These are phyloP conservation scores for Larix sibirica DNA, from an alignment of 83 land plant species.

Conservation along the genomic window DNA sequence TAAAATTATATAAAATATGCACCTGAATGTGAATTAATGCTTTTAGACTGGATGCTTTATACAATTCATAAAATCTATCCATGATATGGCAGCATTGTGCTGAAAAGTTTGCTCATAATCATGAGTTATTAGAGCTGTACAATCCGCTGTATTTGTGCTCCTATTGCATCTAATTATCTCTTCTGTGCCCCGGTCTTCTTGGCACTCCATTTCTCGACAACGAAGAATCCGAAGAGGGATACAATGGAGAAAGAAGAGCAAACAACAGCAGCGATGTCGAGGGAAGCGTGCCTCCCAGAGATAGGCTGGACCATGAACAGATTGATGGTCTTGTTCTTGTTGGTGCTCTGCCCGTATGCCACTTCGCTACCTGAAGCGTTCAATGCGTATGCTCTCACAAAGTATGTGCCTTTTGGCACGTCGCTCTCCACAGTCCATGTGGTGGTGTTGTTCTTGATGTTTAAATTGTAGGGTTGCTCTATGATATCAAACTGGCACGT, in stretches of 20 bases:
- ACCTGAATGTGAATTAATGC: too few species aligned
- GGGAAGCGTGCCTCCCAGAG: conserved; percentile 54
- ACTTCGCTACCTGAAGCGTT: conserved; percentile 35
- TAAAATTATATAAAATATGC: too few species aligned
- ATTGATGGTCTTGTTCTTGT: conserved; percentile 37
- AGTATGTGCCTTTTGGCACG: conserved; percentile 64
- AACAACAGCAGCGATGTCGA: conserved; percentile 67
- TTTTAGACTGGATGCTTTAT: too few species aligned
- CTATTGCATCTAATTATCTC: too few species aligned
- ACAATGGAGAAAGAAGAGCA: conserved; percentile 74
- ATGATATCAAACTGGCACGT: conserved; percentile 58
- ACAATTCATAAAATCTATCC: too few species aligned
- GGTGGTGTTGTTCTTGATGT: conserved; percentile 7
- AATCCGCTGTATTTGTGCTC: too few species aligned
- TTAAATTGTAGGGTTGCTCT: conserved; percentile 20
- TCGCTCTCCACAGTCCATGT: conserved; percentile 32
- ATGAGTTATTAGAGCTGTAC: too few species aligned
- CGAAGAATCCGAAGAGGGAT: conserved; percentile 53
- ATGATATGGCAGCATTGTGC: too few species aligned
- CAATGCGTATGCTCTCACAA: conserved; percentile 61
- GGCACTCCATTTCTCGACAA: conserved; percentile 51
- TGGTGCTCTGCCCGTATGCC: conserved; percentile 61
- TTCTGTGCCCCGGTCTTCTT: background rate
- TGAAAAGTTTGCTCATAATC: too few species aligned
- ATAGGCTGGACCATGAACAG: conserved; percentile 52